phyloP scores from a whole-genome alignment of 345 rosid genomes.

The Iberis pinnata region DNA sequence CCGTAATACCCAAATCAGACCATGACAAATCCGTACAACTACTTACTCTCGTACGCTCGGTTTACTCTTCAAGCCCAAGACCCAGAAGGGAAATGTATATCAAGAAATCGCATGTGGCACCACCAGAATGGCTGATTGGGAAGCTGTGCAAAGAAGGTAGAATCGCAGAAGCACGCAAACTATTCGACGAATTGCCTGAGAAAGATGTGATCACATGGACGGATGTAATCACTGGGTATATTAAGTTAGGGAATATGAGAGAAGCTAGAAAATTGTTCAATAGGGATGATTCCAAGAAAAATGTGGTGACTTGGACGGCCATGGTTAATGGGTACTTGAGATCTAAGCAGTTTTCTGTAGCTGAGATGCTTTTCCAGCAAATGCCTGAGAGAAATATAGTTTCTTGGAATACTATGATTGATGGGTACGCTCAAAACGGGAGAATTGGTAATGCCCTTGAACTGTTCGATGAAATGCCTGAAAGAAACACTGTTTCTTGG shows the following conservation, averaged over 20 bases:
- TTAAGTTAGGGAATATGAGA: slow-evolving; percentile 43
- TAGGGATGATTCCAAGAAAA: slow-evolving; percentile 43
- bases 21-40: slow-evolving; percentile 7
- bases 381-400: slow-evolving; percentile 63
- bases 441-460: slow-evolving; percentile 37
- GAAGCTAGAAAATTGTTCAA: slow-evolving; percentile 59
- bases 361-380: slow-evolving; percentile 49
- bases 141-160: slow-evolving; percentile 41
- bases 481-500: slow-evolving; percentile 63
- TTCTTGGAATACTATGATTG: slow-evolving; percentile 75
- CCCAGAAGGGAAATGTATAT: slow-evolving; percentile 27
- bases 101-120: slow-evolving; percentile 29
- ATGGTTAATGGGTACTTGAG: slow-evolving; percentile 56
- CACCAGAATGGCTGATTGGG: slow-evolving; percentile 45
- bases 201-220: slow-evolving; percentile 71
- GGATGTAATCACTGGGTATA: slow-evolving; percentile 48
- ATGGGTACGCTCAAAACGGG: slow-evolving; percentile 48
- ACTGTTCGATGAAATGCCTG: slow-evolving; percentile 54
- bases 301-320: slow-evolving; percentile 78
- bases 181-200: slow-evolving; percentile 55
- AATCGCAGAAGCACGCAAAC: slow-evolving; percentile 44
- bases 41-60: neutral
- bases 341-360: slow-evolving; percentile 37
- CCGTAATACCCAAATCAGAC: slow-evolving; percentile 4
- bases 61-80: slow-evolving; percentile 16